Evolutionary conservation across 2,329 filamentous ascomycete genomes (phyloP).

Genomic region (Orbilia quercus): DNA sequence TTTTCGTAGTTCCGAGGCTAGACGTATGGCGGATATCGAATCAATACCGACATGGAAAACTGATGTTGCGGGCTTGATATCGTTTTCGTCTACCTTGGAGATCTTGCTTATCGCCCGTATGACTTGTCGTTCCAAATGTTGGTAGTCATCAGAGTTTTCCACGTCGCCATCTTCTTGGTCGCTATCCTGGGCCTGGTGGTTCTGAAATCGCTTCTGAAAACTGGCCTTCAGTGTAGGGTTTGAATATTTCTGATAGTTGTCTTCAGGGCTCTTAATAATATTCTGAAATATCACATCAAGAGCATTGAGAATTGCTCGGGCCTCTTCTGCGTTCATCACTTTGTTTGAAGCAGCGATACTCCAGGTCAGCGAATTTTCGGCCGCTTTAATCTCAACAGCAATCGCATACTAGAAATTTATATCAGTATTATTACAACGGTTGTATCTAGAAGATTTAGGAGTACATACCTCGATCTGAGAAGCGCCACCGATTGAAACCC

Average conservation of each 20-base stretch:
- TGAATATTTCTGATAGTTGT: slow-evolving; percentile 10
- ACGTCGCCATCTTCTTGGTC: slow-evolving; percentile 18
- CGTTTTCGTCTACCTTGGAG: slow-evolving; percentile 70
- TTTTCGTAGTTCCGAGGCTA: slow-evolving; percentile 76
- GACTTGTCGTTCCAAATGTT: slow-evolving; percentile 65
- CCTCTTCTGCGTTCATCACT: slow-evolving; percentile 67
- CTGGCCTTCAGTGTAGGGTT: slow-evolving; percentile 23
- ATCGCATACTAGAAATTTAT: slow-evolving; percentile 36
- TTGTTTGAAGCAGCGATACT: slow-evolving; percentile 73
- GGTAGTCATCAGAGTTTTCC: slow-evolving; percentile 61
- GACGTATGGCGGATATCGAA: slow-evolving; percentile 90
- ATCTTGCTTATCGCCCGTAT: slow-evolving; percentile 64
- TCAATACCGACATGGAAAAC: slow-evolving; percentile 89
- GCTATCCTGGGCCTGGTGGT: slow-evolving; percentile 10
- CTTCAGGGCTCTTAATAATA: slow-evolving; percentile 24
- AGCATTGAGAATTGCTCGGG: slow-evolving; percentile 5
- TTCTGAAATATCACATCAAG: slow-evolving; percentile 45
- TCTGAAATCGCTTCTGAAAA: slow-evolving; percentile 53
- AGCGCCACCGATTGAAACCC: slow-evolving; percentile 72
- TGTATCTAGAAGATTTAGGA: slow-evolving; percentile 75
- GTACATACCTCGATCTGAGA: slow-evolving; percentile 74
- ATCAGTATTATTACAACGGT: slow-evolving; percentile 61
- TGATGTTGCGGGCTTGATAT: slow-evolving; percentile 72
- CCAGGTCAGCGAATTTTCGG: slow-evolving; percentile 72
- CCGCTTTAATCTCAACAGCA: slow-evolving; percentile 77